Base-by-base conservation (phyloP, 2,329 filamentous ascomycete species). In the Cytospora mali region DNA sequence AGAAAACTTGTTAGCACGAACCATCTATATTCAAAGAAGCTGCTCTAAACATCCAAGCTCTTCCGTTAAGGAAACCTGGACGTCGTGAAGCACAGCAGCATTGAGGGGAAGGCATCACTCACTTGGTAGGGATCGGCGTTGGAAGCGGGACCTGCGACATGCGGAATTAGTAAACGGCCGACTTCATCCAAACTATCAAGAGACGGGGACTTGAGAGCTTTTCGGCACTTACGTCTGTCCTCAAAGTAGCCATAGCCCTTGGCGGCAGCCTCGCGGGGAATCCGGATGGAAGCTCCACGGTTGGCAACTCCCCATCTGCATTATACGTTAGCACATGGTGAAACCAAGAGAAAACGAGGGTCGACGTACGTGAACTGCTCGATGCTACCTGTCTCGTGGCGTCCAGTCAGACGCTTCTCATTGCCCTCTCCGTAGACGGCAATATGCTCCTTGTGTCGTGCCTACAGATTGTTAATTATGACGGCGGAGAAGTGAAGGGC, bases 221-320 rank as follows among this genome's bases (percentile, higher is more conserved):
- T 55, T 4, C 9, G 77, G 35, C 7, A 51, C 49, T 51, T 16
- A 51, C 89, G 86, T 74, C 90, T 85, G 69, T 93, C 89, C 79
- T 97, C 93, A 69, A 97, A 97, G 86, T 97, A 97, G 68, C 93
- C 93, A 81, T 90, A 95, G 77, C 92, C 92, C 78, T 96, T 91
- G 75, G 90, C 88, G 55, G 90, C 93, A 71, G 85, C 87, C 72
- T 92, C 88, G 72, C 93, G 89, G 71, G 93, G 93, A 71, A 99
- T 95, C 77, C 95, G 92, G 73, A 98, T 93, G 48, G 91, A 96
- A 64, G 91, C 89, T 73, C 94, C 95, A 79, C 95, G 93, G 88
- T 98, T 94, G 77, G 95, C 95, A 66, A 98, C 89, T 75, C 95
- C n/a, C n/a, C n/a, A n/a, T n/a, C n/a, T n/a, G n/a, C n/a, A n/a